A percentile compares a stretch with the other conserved stretches of the same genome.
Evolutionary conservation across 768 basidiomycete genomes (phyloP).

Genomic region (Nidularia sp.): DNA sequence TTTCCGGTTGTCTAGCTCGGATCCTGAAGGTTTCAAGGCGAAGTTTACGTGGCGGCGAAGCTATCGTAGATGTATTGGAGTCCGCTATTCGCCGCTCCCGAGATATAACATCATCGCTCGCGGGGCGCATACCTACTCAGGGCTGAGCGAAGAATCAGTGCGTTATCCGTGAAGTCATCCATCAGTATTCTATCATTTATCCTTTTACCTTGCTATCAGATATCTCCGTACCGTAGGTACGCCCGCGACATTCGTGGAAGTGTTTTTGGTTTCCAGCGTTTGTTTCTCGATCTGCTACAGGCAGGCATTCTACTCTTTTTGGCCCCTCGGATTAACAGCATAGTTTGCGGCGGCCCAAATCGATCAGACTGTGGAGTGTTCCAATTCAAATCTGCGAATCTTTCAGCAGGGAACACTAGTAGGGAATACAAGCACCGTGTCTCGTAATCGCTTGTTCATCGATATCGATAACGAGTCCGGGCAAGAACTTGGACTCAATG

Average conservation of each 20-base stretch:
- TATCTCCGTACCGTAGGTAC: background rate
- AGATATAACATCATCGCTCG: no score
- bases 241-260: background rate
- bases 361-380: conserved; percentile 1
- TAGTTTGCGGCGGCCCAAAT: background rate
- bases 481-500: conserved; percentile 2
- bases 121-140: no score
- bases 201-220: background rate
- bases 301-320: background rate
- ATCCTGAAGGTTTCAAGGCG: background rate
- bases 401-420: background rate
- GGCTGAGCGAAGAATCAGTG: no score
- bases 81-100: no score
- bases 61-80: no score
- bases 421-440: conserved; percentile 1
- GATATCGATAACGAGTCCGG: conserved; percentile 22
- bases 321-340: background rate
- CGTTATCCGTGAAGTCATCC: background rate
- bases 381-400: background rate
- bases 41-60: background rate
- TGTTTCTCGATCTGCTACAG: background rate
- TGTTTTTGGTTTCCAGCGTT: background rate
- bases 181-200: background rate
- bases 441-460: conserved; percentile 12
- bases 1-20: background rate